Base-by-base conservation (phyloP, 345 rosid species). In the Pistacia integerrima region DNA sequence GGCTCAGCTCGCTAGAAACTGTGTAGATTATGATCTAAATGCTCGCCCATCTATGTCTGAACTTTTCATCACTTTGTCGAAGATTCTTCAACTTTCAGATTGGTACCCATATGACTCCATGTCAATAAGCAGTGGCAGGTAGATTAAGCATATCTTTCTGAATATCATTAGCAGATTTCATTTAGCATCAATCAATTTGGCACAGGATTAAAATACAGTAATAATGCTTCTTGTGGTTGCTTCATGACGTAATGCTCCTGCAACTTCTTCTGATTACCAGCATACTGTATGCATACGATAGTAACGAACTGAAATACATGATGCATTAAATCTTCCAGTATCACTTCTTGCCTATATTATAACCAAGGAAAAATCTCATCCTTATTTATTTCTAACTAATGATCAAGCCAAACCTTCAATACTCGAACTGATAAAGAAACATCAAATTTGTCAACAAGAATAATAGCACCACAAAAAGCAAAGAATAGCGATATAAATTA, bases 21-120 rank as follows among this genome's bases (percentile, higher is more conserved):
- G 90, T 28, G 79, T 82, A 5, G 73, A 77, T 9, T 5, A 4
- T 62, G 85, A 87, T 69, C 64, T 82, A 67, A 84, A 84, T 55
- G 76, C 80, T 57, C 86, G 86, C 82, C 92, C 87, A 1, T 48
- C 74, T 2, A 77, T 84, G 57, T n/a, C 80, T 2, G 86, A 87
- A 61, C 82, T 81, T 67, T 64, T 82, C 71, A 18, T 66, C 52
- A 79, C 76, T 44, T 28, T 84, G 22, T 84, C 85, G 59, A 33
- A 77, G 17, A 11, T 11, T 52, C 56, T 52, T 1, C 1, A 11
- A 52, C 8, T 11, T 11, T 52, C 56, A 14, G 56, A 52, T 52
- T 52, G 56, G 56, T 2, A 52, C 8, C 16, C 56, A 12, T 52
- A 52, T 11, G 56, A 16, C 56, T 52, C 56, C 56, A 52, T 52